Base-by-base conservation (phyloP, 1,139 yeast species). In the Blastobotrys aristatus region DNA sequence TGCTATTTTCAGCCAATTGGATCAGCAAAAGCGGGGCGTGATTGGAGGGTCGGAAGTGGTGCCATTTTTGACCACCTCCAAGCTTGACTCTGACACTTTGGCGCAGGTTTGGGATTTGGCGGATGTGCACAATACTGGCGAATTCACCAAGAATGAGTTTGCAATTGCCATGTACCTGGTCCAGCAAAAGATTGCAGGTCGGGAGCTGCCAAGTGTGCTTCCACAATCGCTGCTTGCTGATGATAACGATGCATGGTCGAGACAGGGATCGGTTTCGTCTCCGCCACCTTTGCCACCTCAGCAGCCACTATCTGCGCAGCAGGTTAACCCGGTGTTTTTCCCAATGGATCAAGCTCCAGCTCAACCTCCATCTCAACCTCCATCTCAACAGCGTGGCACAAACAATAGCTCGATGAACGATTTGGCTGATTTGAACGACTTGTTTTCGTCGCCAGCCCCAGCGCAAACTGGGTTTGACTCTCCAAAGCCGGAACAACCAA, bases 71-170 rank as follows among this genome's bases (percentile, higher is more conserved):
- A 80, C 88, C 74, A 84, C 95, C 10, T 90, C 97, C 2, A 86
- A 87, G 54, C 76, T 94, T 51, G 75, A 82, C 40, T 96, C 90
- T 61, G 94, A 87, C 50, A 82, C 80, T 33, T 74, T 94, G 56
- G 98, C 98, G 1, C 72, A 80, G 27, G 81, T 94, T 39, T 94
- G 99, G 99, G 97, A 92, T 65, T 74, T 92, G 60, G 81, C 97
- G 5, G 97, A 94, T 65, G 76, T 89, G 52, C 86, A 87, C 58
- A 88, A 89, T 65, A 80, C 89, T 40, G 97, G 97, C 31, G 76
- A 77, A 44, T 87, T 94, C 61, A 76, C 87, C 36, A 82, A 77
- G 60, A 72, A 79, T 53, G 98, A 92, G 65, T 92, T 94, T 66
- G 81, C 95, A 2, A 84, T 92, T 62, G 97, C 98, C 13, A 84